Base-by-base conservation (phyloP, 2,329 filamentous ascomycete species). In the Aspergillus fumigatiaffinis region DNA sequence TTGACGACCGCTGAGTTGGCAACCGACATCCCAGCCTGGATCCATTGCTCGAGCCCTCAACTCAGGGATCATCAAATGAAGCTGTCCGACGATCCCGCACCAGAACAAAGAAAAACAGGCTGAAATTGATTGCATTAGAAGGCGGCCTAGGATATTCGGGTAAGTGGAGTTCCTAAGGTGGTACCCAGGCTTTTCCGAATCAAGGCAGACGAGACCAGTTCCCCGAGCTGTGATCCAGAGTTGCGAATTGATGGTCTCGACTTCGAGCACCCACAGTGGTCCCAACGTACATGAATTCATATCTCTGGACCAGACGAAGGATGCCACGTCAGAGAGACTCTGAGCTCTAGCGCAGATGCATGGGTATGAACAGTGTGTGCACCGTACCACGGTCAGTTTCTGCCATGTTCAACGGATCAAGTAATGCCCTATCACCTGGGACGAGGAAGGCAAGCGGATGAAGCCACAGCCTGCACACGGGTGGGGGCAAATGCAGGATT, bases 271-370 rank as follows among this genome's bases (percentile, higher is more conserved):
- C 56, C 60, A 55, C 62, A 58, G 55, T 63, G 68, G 63, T 61
- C 61, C 52, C 63, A 58, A 58, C 58, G 64, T 61, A 60, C 60
- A 64, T 57, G 55, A 68, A 61, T 65, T 57, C 57, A 65, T 52
- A 56, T 55, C 14, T 38, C 49, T 60, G 59, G 65, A 61, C 73
- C 72, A 75, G 67, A 73, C 67, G 62, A 60, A 65, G 63, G 57
- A 57, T 66, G 73, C 73, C 73, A 76, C 73, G 73, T 76, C 73
- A 76, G 71, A 63, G 51, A 73, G 67, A 66, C 64, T 69, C 67
- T 63, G 69, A 70, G 66, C 62, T 71, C 64, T 73, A 68, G 66
- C 71, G 71, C 70, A 73, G 66, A 64, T 73, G 72, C 71, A 73
- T 70, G 66, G 66, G 68, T 69, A 47, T 68, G 60, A 63, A 64